Percentiles rank a stretch among this genome's conserved stretches.
Conservation (phyloP, 306 rosid genomes). For the Oemleria cerasiformis region DNA sequence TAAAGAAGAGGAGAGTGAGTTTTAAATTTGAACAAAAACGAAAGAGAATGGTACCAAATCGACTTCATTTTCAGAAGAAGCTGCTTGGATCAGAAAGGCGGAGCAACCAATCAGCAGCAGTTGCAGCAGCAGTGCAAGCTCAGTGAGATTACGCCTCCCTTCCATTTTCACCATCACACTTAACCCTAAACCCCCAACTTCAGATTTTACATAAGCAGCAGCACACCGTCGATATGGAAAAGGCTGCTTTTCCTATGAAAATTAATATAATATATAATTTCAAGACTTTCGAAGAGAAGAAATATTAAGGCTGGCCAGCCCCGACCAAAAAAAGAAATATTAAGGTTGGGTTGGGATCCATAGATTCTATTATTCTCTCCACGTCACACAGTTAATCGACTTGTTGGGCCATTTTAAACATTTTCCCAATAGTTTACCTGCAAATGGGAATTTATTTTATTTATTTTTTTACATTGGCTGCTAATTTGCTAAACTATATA, state of each 20-base stretch:
- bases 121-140: conserved; percentile 1
- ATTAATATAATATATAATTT: background rate
- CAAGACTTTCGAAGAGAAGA: too few relatives aligned
- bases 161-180: conserved; percentile 5
- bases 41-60: conserved; percentile 1
- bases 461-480: too few relatives aligned
- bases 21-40: background rate
- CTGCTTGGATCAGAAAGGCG: conserved; percentile 18
- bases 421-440: too few relatives aligned
- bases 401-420: too few relatives aligned
- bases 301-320: too few relatives aligned
- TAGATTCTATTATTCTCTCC: too few relatives aligned
- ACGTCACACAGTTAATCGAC: too few relatives aligned
- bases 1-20: background rate
- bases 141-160: conserved; percentile 4
- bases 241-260: background rate
- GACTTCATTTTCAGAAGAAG: conserved; percentile 11
- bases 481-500: too few relatives aligned
- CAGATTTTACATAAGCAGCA: background rate
- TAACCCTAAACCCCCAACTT: background rate
- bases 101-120: conserved; percentile 17
- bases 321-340: too few relatives aligned
- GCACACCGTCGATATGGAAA: background rate
- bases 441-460: too few relatives aligned
- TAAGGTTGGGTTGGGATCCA: too few relatives aligned